A percentile compares a stretch with the other conserved stretches of the same genome.
phyloP scores from a whole-genome alignment of 106 monocot species.

The Dioscorea dumetorum region DNA sequence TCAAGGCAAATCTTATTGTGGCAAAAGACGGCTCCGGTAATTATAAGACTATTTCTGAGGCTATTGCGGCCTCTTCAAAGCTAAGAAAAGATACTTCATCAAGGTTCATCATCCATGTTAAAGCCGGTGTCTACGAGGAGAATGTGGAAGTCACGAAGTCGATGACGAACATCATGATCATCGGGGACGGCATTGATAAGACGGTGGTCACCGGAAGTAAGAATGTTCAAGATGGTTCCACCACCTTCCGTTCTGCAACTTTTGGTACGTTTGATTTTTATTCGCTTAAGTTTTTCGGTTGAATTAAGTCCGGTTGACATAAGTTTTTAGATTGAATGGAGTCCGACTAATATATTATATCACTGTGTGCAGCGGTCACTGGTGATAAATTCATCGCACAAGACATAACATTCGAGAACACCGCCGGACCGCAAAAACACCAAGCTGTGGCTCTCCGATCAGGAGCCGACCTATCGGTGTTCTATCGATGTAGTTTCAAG shows the following conservation, averaged over 20 bases:
- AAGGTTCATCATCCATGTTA: conserved; percentile 1
- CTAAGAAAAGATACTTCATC: background rate
- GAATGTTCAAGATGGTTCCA: conserved; percentile 1
- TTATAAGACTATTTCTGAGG: conserved; percentile 23
- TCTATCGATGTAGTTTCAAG: conserved; percentile 21
- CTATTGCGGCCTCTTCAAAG: conserved; percentile 1
- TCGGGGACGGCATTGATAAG: background rate
- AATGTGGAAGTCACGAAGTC: background rate
- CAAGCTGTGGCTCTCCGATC: conserved; percentile 19
- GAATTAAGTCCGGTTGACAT: too few relatives aligned
- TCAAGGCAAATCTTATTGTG: conserved; percentile 15
- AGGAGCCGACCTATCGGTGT: conserved; percentile 11
- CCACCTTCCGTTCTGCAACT: conserved; percentile 2
- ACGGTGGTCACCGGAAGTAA: conserved; percentile 1
- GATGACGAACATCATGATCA: conserved; percentile 1
- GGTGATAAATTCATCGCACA: conserved; percentile 13
- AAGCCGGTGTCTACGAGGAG: conserved; percentile 2
- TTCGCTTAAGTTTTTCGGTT: too few relatives aligned
- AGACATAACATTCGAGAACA: conserved; percentile 23
- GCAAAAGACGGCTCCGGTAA: conserved; percentile 25
- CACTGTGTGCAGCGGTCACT: background rate
- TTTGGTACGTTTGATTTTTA: background rate
- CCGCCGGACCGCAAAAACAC: conserved; percentile 17
- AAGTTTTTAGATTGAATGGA: too few relatives aligned
- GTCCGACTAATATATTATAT: background rate